A percentile compares a stretch with the other conserved stretches of the same genome.
These are phyloP conservation scores for Pythium monospermum DNA, from an alignment of 352 stramenopile species.

Conservation along the genomic window DNA sequence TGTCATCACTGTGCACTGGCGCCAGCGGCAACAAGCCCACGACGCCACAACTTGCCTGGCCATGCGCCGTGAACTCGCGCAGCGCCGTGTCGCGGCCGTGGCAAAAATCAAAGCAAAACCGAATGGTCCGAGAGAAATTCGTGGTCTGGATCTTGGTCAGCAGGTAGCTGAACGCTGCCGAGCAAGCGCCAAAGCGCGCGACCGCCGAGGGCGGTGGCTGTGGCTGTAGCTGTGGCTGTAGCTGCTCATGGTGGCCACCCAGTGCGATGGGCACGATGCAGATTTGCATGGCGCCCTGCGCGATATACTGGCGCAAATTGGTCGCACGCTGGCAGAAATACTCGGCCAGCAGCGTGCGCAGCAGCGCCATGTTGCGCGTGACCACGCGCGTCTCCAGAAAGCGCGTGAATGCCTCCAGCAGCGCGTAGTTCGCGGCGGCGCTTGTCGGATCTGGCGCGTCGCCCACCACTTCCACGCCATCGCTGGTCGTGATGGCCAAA, in stretches of 20 bases:
- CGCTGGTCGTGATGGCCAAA: conserved; percentile 12
- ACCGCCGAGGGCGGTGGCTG: neutral
- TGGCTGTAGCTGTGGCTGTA: conserved; percentile 1
- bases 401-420: conserved; percentile 47
- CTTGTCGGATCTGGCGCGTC: neutral
- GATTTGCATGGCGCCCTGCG: conserved; percentile 13
- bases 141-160: conserved; percentile 3
- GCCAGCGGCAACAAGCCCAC: conserved; percentile 37
- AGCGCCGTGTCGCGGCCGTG: conserved; percentile 38
- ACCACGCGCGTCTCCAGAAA: conserved; percentile 49
- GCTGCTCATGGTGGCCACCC: neutral
- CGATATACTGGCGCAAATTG: conserved; percentile 36
- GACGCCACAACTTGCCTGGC: conserved; percentile 30
- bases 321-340: conserved; percentile 45
- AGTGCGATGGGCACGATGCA: conserved; percentile 6
- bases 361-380: conserved; percentile 37
- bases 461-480: conserved; percentile 10
- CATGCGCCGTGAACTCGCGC: conserved; percentile 28
- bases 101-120: conserved; percentile 43
- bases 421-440: conserved; percentile 16
- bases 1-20: neutral
- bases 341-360: conserved; percentile 52
- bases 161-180: conserved; percentile 14
- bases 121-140: conserved; percentile 9
- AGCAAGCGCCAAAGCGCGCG: neutral